These are phyloP conservation scores for Clitoria ternatea DNA, from an alignment of 306 rosid species.

Conservation along the genomic window DNA sequence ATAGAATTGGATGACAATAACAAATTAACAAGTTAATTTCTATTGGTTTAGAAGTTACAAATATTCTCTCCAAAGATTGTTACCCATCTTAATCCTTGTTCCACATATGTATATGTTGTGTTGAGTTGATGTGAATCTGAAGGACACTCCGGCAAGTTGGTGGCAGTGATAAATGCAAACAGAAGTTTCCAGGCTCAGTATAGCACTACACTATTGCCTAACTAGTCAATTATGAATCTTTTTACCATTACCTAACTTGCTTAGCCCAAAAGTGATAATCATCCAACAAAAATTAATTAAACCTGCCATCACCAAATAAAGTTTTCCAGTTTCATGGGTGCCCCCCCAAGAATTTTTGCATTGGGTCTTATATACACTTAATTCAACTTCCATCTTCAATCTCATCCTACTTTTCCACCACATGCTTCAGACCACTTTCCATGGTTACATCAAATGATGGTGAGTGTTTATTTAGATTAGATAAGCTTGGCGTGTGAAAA, in stretches of 20 bases:
- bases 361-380: too few relatives aligned
- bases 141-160: slow-evolving; percentile 26
- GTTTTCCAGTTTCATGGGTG: slow-evolving; percentile 18
- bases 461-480: background rate
- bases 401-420: slow-evolving; percentile 18
- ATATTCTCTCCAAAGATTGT: background rate
- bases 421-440: slow-evolving; percentile 21
- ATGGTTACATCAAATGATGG: slow-evolving; percentile 17
- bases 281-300: slow-evolving; percentile 33
- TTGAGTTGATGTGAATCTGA: slow-evolving; percentile 12
- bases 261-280: slow-evolving; percentile 41
- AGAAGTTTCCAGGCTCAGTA: slow-evolving; percentile 11
- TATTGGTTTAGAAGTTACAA: too few relatives aligned
- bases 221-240: slow-evolving; percentile 17
- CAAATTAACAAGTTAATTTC: too few relatives aligned
- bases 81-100: slow-evolving; percentile 24
- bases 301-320: slow-evolving; percentile 31
- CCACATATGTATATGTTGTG: background rate
- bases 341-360: background rate
- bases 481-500: background rate
- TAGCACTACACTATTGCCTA: slow-evolving; percentile 36
- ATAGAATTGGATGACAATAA: too few relatives aligned
- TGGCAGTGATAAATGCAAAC: slow-evolving; percentile 32
- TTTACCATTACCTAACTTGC: slow-evolving; percentile 57
- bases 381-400: slow-evolving; percentile 3